A percentile compares a stretch with the other conserved stretches of the same genome.
These are phyloP conservation scores for Pythium rhizo-oryzae DNA, from an alignment of 352 stramenopile genomes.

Conservation along the genomic window DNA sequence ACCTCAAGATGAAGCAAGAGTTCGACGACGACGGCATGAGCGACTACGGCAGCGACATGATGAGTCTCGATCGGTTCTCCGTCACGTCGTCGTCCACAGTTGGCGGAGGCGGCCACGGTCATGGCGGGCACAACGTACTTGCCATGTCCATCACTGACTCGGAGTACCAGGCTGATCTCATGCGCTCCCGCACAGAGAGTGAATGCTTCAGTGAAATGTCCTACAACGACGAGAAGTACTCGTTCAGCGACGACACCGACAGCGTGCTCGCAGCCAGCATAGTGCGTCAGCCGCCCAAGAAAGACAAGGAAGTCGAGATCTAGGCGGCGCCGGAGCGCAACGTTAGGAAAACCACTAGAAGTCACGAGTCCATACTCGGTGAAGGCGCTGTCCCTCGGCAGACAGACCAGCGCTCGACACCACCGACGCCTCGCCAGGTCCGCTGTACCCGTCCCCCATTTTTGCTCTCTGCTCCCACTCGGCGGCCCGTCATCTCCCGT, in stretches of 20 bases:
- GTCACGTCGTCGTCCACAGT: conserved; percentile 49
- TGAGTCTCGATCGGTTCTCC: conserved; percentile 55
- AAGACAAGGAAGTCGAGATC: conserved; percentile 69
- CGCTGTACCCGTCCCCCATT: background rate
- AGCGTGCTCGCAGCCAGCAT: conserved; percentile 37
- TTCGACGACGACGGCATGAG: conserved; percentile 55
- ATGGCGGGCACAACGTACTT: conserved; percentile 24
- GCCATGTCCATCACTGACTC: conserved; percentile 70
- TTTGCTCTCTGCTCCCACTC: background rate
- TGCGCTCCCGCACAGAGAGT: conserved; percentile 48
- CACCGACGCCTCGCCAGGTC: background rate
- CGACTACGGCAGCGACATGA: conserved; percentile 59
- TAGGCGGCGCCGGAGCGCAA: conserved; percentile 27
- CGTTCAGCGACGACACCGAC: conserved; percentile 59
- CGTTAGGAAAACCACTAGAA: conserved; percentile 15
- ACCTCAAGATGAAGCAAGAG: conserved; percentile 79
- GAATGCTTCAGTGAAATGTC: conserved; percentile 82
- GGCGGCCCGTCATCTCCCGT: background rate
- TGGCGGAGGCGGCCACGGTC: conserved; percentile 19
- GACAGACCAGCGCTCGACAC: background rate
- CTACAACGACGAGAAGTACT: conserved; percentile 85
- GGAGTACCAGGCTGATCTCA: conserved; percentile 61
- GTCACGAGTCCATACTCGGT: background rate
- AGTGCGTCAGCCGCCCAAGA: conserved; percentile 14
- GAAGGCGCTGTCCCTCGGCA: background rate